Base-by-base conservation (phyloP, 306 rosid species). In the Lagenaria siceraria region DNA sequence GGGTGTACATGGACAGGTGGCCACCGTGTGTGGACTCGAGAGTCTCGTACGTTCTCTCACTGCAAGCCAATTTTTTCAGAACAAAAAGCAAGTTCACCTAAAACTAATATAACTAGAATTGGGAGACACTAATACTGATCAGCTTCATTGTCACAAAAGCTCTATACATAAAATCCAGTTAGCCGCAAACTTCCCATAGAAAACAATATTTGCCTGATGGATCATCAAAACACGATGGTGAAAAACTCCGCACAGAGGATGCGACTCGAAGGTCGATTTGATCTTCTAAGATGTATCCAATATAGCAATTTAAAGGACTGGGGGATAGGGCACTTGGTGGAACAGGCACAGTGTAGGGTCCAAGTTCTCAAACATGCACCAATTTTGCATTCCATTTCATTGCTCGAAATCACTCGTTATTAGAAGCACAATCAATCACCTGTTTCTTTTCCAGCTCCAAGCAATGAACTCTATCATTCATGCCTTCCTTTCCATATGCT, bases 391-490 rank as follows among this genome's bases (percentile, higher is more conserved):
- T 40, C 52, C 22, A 46, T 7, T 52, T 24, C 40, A 4, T 48
- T 4, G 9, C 27, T 4, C 14, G 18, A 1, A 40, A 24, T 56
- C 40, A 58, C 40, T 76, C 55, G 19, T 35, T n/a, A 38, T 43
- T 33, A 29, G 74, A 21, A 79, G 62, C 78, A 25, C 79, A 83
- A 24, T 88, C 43, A 27, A 55, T 33, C 81, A 82, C 76, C 25
- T 29, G 76, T 81, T 78, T 72, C 52, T 55, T 85, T 77, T 95
- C 97, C 81, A 84, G 88, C 87, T 92, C 93, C 87, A 92, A 81
- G 82, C 87, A 90, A 88, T 83, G 91, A 81, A 92, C 83, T 84
- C 90, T 92, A 85, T 96, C 98, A 55, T 84, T 86, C 99, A 92
- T 96, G 73, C 93, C 98, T 80, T 92, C 96, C 86, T 87, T 87